phyloP scores from a whole-genome alignment of 1,284 basidiomycete genomes.

The Naganishia liquefaciens region DNA sequence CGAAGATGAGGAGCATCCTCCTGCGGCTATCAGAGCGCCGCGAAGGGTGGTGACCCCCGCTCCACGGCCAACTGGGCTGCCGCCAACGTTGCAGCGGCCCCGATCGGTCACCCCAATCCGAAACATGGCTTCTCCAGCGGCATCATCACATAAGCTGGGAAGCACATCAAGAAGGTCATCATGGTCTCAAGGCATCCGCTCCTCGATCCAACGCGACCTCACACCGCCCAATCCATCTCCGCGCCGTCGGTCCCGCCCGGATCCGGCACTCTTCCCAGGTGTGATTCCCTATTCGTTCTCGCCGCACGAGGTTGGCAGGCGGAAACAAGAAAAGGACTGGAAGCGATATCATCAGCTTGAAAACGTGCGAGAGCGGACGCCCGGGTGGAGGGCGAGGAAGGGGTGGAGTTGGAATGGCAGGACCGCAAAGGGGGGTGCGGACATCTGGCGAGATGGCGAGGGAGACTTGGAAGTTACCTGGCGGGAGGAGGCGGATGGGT shows the following conservation, averaged over 20 bases:
- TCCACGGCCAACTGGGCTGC: background rate
- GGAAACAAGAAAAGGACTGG: conserved; percentile 16
- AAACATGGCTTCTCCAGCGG: background rate
- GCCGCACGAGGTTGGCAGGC: conserved; percentile 9
- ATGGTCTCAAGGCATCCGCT: conserved; percentile 5
- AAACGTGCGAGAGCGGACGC: background rate
- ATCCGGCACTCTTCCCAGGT: conserved; percentile 20
- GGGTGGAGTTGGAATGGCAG: conserved; percentile 16
- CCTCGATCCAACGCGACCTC: conserved; percentile 17
- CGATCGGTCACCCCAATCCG: conserved; percentile 3
- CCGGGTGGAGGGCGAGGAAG: background rate
- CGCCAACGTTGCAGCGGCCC: background rate
- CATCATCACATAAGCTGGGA: background rate
- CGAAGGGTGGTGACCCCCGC: background rate
- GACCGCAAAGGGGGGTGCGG: background rate
- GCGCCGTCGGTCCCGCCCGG: conserved; percentile 1
- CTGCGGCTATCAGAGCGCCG: background rate
- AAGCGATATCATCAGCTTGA: background rate
- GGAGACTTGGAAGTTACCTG: background rate
- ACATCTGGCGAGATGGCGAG: background rate
- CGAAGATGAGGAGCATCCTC: background rate
- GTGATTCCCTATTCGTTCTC: conserved; percentile 15
- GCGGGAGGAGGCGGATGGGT: conserved; percentile 5
- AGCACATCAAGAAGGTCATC: background rate
- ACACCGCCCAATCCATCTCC: background rate